A percentile compares a stretch with the other conserved stretches of the same genome.
Evolutionary conservation across 192 early-diverging fungal species (phyloP).

Genomic region (Backusella australiensis): DNA sequence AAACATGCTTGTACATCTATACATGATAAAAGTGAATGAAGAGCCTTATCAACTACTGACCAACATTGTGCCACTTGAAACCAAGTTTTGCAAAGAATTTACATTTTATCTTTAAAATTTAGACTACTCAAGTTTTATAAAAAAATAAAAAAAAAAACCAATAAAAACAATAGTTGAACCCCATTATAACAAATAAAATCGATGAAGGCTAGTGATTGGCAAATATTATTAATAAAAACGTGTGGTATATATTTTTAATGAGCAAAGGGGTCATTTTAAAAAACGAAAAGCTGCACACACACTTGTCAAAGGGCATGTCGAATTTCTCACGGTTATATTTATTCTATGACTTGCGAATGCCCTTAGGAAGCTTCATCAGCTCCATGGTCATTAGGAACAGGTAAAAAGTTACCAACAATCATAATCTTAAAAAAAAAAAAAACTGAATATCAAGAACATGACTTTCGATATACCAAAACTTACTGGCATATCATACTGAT

Average conservation of each 20-base stretch:
- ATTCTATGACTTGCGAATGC: not conserved
- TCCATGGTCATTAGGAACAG: not conserved
- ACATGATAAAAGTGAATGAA: too few species aligned
- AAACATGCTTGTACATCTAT: too few species aligned
- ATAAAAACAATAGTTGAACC: too few species aligned
- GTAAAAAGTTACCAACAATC: conserved; percentile 8
- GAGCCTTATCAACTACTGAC: too few species aligned
- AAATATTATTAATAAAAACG: not conserved
- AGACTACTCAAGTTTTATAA: too few species aligned
- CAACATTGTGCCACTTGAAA: too few species aligned
- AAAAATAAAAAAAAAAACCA: too few species aligned
- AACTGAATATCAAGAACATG: too few species aligned
- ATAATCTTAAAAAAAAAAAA: not conserved
- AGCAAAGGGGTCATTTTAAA: not conserved
- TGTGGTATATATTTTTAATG: not conserved
- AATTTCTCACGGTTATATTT: not conserved
- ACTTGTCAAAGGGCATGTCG: not conserved
- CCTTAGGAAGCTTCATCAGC: not conserved
- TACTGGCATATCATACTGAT: not conserved
- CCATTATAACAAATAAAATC: too few species aligned
- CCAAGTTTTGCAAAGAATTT: too few species aligned
- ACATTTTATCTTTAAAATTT: too few species aligned
- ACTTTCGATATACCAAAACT: not conserved
- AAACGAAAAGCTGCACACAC: not conserved
- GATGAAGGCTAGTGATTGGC: too few species aligned